A percentile compares a stretch with the other conserved stretches of the same genome.
These are phyloP conservation scores for Tuber umbilicatum DNA, from an alignment of 495 filamentous ascomycete species.

Conservation along the genomic window DNA sequence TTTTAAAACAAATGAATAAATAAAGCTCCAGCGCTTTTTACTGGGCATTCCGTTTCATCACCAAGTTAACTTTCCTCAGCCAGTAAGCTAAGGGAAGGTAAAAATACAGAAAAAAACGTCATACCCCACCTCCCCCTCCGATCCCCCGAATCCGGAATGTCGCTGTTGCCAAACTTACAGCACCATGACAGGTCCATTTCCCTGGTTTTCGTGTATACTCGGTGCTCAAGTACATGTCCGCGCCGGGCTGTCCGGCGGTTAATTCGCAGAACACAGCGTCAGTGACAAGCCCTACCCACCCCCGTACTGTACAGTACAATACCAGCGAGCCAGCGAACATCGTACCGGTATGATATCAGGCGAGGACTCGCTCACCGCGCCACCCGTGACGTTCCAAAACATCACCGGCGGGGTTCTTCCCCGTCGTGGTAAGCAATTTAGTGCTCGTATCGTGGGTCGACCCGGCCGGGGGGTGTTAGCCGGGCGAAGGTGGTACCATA, in stretches of 20 bases:
- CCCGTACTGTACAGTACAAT: no score
- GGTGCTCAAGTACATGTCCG: no score
- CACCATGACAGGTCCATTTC: background rate
- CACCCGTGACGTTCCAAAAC: background rate
- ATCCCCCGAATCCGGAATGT: background rate
- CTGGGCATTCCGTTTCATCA: background rate
- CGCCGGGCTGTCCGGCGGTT: background rate
- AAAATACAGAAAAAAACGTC: background rate
- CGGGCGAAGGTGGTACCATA: no score
- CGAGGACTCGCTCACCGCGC: background rate
- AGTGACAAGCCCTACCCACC: background rate
- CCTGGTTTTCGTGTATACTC: background rate
- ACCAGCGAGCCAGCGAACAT: no score
- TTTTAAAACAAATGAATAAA: background rate
- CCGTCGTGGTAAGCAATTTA: background rate
- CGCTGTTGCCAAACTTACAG: background rate
- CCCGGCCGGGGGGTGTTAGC: no score
- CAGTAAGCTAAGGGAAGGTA: background rate
- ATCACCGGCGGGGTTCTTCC: background rate
- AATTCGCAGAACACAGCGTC: background rate
- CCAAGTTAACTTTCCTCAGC: background rate
- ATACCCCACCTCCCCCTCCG: background rate
- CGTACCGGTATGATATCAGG: background rate
- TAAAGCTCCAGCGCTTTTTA: background rate
- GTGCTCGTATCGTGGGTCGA: background rate